A percentile compares a stretch with the other conserved stretches of the same genome.
phyloP scores from a whole-genome alignment of 176 grass and related monocot species.

The bread wheat (Triticum aestivum) region DNA sequence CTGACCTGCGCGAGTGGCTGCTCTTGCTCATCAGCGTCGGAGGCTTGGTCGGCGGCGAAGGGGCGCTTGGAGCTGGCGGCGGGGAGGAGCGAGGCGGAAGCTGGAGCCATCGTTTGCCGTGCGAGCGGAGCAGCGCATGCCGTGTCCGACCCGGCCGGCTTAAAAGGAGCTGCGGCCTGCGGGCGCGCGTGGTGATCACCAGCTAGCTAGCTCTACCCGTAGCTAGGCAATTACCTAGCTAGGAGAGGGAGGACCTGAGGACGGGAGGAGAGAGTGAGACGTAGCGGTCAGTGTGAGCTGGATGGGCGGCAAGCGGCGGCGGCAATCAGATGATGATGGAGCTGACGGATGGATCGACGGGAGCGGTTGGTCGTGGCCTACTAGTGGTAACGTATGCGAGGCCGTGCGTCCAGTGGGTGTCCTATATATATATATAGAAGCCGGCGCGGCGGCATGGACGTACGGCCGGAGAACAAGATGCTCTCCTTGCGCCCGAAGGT shows the following conservation, averaged over 20 bases:
- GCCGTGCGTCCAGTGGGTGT: neutral
- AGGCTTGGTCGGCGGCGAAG: neutral
- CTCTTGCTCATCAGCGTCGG: neutral
- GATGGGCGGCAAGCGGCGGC: neutral
- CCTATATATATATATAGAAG: constrained; percentile 2
- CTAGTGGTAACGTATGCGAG: neutral
- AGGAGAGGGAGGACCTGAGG: neutral
- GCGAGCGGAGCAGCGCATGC: constrained; percentile 30
- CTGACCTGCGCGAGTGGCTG: constrained; percentile 21
- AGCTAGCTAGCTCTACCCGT: neutral
- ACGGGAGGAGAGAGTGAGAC: neutral
- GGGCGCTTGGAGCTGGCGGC: constrained; percentile 28
- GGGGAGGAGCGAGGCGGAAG: constrained; percentile 12
- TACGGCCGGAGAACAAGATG: neutral
- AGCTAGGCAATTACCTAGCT: neutral
- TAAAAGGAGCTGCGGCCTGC: neutral
- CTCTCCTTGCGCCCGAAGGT: constrained; percentile 29
- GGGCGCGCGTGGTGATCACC: neutral
- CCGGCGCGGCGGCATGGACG: neutral
- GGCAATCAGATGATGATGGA: constrained; percentile 7
- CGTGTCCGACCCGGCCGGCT: neutral
- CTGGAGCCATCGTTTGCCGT: constrained; percentile 33
- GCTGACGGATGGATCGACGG: neutral
- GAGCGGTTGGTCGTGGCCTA: constrained; percentile 19
- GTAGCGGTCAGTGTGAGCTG: constrained; percentile 32